A percentile compares a stretch with the other conserved stretches of the same genome.
Conservation (phyloP, 2,329 filamentous ascomycete genomes). For the Fusarium floridanum region DNA sequence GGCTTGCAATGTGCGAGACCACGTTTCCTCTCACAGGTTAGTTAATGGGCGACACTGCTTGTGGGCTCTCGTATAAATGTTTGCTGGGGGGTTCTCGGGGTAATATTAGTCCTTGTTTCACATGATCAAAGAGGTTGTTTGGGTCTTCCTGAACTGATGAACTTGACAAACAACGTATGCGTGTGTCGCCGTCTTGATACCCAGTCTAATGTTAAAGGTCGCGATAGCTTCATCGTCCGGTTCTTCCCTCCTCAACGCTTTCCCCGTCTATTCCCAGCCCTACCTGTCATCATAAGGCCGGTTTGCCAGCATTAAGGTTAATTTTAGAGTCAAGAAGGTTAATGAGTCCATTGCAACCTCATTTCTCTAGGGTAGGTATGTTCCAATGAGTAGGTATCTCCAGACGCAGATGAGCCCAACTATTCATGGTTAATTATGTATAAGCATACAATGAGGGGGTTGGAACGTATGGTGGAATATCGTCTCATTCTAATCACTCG, state of each 20-base stretch:
- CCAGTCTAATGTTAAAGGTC: too few relatives aligned
- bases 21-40: constrained; percentile 4
- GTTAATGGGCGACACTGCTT: background rate
- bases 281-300: background rate
- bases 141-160: background rate
- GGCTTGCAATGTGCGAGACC: constrained; percentile 6
- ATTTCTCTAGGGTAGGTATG: background rate
- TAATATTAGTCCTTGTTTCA: background rate
- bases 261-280: too few relatives aligned
- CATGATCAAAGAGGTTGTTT: background rate
- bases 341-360: background rate
- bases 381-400: too few relatives aligned
- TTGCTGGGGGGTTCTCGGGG: background rate
- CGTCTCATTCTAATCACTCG: too few relatives aligned
- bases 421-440: too few relatives aligned
- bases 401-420: too few relatives aligned
- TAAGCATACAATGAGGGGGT: too few relatives aligned
- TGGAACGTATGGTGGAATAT: too few relatives aligned
- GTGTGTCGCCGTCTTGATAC: background rate
- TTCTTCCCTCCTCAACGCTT: background rate
- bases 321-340: background rate
- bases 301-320: background rate
- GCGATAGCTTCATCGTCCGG: background rate
- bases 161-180: too few relatives aligned
- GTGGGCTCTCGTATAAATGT: background rate